Evolutionary conservation across 148 eudicot genomes (phyloP).

Genomic region (Polygonum maritimum): DNA sequence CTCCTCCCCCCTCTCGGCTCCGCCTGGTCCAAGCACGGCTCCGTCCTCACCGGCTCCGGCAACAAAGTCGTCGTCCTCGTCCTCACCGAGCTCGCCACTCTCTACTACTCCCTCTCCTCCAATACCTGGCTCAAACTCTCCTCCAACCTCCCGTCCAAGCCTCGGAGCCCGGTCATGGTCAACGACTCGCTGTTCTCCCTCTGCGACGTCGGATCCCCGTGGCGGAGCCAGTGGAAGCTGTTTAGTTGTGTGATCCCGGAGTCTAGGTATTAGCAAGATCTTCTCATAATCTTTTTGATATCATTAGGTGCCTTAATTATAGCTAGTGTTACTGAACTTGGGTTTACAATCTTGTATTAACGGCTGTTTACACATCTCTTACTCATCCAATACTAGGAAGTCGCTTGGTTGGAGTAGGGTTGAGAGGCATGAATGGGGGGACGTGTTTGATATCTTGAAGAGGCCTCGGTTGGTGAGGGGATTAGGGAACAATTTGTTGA

Average conservation of each 20-base stretch:
- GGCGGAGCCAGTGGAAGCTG: slow-evolving; percentile 77
- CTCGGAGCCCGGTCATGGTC: slow-evolving; percentile 65
- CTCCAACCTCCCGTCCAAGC: slow-evolving; percentile 72
- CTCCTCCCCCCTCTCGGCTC: slow-evolving; percentile 71
- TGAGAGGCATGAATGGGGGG: slow-evolving; percentile 75
- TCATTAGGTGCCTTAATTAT: no score
- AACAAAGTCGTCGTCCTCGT: slow-evolving; percentile 54
- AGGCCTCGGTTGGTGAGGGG: slow-evolving; percentile 65
- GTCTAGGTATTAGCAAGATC: no score
- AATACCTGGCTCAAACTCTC: slow-evolving; percentile 68
- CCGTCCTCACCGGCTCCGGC: slow-evolving; percentile 53
- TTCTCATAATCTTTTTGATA: no score
- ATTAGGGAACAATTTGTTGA: slow-evolving; percentile 35
- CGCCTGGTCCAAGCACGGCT: slow-evolving; percentile 87
- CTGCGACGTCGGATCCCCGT: slow-evolving; percentile 79
- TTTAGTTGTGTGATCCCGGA: slow-evolving; percentile 33
- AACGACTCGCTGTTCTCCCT: slow-evolving; percentile 35
- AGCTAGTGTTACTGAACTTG: no score
- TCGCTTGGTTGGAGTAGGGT: slow-evolving; percentile 49
- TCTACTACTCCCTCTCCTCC: slow-evolving; percentile 24
- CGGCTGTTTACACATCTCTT: no score
- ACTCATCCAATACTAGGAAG: no score
- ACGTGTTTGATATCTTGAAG: slow-evolving; percentile 71
- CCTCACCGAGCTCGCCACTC: slow-evolving; percentile 61
- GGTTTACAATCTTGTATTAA: no score